phyloP scores from a whole-genome alignment of 208 protist species.

The Acanthamoeba lenticulata region DNA sequence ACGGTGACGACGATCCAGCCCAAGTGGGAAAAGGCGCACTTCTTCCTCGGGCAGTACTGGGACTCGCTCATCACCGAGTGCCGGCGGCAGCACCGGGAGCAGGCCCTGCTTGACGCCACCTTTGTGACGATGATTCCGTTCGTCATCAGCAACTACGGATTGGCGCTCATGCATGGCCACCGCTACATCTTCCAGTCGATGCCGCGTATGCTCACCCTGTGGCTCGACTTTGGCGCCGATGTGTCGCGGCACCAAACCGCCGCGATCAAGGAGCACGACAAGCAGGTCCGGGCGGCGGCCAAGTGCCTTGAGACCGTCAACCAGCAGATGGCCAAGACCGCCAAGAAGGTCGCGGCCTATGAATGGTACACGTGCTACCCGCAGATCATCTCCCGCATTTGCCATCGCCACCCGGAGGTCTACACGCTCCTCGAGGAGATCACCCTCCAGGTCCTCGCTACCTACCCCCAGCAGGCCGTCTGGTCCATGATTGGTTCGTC shows the following conservation, averaged over 20 bases:
- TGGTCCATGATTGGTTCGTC: slow-evolving; percentile 76
- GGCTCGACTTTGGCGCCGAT: slow-evolving; percentile 89
- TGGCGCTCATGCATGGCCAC: slow-evolving; percentile 88
- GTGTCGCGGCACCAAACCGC: not conserved
- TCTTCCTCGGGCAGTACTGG: slow-evolving; percentile 94
- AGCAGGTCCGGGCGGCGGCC: slow-evolving; percentile 2
- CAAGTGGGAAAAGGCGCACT: slow-evolving; percentile 91
- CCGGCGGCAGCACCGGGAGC: slow-evolving; percentile 44
- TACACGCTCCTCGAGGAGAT: slow-evolving; percentile 75
- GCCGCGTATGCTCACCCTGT: slow-evolving; percentile 95
- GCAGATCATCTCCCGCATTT: slow-evolving; percentile 87
- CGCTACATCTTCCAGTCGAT: slow-evolving; percentile 93
- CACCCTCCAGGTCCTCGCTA: slow-evolving; percentile 76
- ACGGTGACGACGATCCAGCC: slow-evolving; percentile 83
- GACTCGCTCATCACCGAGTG: slow-evolving; percentile 87
- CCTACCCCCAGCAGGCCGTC: slow-evolving; percentile 81
- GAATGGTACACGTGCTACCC: slow-evolving; percentile 81
- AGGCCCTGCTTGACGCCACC: slow-evolving; percentile 70
- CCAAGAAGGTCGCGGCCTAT: slow-evolving; percentile 68
- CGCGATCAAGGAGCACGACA: slow-evolving; percentile 1
- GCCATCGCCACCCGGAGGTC: slow-evolving; percentile 76
- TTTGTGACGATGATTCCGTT: slow-evolving; percentile 78
- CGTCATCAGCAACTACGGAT: slow-evolving; percentile 90
- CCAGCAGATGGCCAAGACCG: slow-evolving; percentile 32
- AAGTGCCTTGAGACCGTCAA: slow-evolving; percentile 42